phyloP scores from a whole-genome alignment of 352 stramenopile genomes.

The Pythium biforme region DNA sequence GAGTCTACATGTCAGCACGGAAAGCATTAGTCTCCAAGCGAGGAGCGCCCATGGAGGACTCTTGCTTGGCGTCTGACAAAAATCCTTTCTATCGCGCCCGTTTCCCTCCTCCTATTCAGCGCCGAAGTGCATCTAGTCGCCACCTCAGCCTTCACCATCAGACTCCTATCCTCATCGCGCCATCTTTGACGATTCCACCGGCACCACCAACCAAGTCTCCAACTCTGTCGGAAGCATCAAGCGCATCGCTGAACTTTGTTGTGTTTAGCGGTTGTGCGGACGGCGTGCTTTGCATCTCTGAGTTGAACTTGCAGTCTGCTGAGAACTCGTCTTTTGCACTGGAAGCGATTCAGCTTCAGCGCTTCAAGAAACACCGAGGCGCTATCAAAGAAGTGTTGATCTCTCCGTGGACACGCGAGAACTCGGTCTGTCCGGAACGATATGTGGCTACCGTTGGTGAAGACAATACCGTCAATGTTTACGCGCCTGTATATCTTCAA shows the following conservation, averaged over 20 bases:
- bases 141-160: slow-evolving; percentile 31
- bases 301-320: slow-evolving; percentile 40
- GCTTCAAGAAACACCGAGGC: slow-evolving; percentile 59
- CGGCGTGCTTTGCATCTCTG: slow-evolving; percentile 52
- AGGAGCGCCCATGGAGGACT: slow-evolving; percentile 30
- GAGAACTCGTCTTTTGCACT: slow-evolving; percentile 35
- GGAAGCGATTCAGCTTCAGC: slow-evolving; percentile 44
- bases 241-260: slow-evolving; percentile 53
- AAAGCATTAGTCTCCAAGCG: slow-evolving; percentile 22
- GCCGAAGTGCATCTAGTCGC: slow-evolving; percentile 35
- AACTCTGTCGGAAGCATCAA: slow-evolving; percentile 3
- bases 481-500: slow-evolving; percentile 50
- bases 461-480: slow-evolving; percentile 61
- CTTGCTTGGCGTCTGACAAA: slow-evolving; percentile 46
- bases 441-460: slow-evolving; percentile 60
- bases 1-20: slow-evolving; percentile 21
- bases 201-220: background rate
- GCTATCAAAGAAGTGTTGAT: slow-evolving; percentile 65
- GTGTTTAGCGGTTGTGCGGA: slow-evolving; percentile 70
- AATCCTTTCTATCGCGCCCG: slow-evolving; percentile 66
- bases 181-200: slow-evolving; percentile 14
- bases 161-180: too few relatives aligned
- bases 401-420: slow-evolving; percentile 38
- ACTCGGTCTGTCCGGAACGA: slow-evolving; percentile 45
- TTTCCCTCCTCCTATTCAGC: slow-evolving; percentile 34